A percentile compares a stretch with the other conserved stretches of the same genome.
Evolutionary conservation across 2,329 filamentous ascomycete species (phyloP).

Genomic region (Apiospora saccharicola): DNA sequence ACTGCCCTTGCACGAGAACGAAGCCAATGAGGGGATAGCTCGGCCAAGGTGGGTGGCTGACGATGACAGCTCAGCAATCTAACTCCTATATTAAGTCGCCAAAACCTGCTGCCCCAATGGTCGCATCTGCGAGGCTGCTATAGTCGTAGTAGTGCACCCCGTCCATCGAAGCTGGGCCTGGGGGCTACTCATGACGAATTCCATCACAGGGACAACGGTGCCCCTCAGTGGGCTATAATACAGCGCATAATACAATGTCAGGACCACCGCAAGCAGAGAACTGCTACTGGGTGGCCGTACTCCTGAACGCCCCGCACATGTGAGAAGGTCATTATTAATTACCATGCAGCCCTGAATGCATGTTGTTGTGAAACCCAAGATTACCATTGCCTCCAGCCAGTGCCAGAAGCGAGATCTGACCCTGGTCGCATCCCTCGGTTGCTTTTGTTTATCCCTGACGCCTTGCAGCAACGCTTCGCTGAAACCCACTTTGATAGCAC

Average conservation of each 20-base stretch:
- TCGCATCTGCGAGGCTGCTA: conserved; percentile 5
- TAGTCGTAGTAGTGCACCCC: background rate
- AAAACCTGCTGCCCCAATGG: background rate
- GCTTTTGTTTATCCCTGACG: conserved; percentile 17
- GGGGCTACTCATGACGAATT: conserved; percentile 1
- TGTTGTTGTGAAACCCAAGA: conserved; percentile 19
- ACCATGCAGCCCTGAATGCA: conserved; percentile 5
- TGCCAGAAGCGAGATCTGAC: conserved; percentile 13
- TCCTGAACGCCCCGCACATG: conserved; percentile 15
- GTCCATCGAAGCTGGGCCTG: conserved; percentile 7
- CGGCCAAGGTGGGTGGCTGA: background rate
- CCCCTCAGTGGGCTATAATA: conserved; percentile 7
- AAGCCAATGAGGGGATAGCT: background rate
- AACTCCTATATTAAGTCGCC: conserved; percentile 8
- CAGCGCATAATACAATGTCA: conserved; percentile 12
- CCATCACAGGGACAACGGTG: conserved; percentile 3
- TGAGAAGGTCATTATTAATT: conserved; percentile 5
- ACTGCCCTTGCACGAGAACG: background rate
- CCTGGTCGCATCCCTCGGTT: conserved; percentile 3
- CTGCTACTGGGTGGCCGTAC: background rate
- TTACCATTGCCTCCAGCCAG: conserved; percentile 7
- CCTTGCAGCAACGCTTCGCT: conserved; percentile 19
- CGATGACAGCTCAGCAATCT: conserved; percentile 4
- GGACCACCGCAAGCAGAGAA: background rate
- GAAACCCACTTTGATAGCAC: background rate